phyloP scores from a whole-genome alignment of 2,329 filamentous ascomycete genomes.

The Gnomoniopsis smithogilvyi region DNA sequence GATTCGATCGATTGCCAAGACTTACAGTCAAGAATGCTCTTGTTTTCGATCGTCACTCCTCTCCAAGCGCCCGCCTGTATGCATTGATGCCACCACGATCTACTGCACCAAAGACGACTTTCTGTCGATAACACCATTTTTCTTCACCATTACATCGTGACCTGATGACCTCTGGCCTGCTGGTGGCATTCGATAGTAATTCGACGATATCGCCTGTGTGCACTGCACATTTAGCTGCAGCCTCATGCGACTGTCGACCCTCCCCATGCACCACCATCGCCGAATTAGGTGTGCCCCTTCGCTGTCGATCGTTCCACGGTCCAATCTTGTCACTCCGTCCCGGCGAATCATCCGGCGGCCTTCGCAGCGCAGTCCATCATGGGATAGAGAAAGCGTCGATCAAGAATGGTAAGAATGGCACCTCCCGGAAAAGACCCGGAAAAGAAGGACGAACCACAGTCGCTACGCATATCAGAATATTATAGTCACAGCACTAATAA shows the following conservation, averaged over 20 bases:
- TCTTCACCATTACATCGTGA: not conserved
- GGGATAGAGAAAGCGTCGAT: slow-evolving; percentile 3
- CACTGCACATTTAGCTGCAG: slow-evolving; percentile 8
- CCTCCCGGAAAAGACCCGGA: slow-evolving; percentile 1
- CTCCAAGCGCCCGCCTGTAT: not conserved
- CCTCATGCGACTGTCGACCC: not conserved
- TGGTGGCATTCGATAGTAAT: not conserved
- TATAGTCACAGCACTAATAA: not conserved
- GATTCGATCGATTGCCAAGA: too few relatives aligned
- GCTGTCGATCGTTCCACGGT: slow-evolving; percentile 15
- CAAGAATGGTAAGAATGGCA: slow-evolving; percentile 1
- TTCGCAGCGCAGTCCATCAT: slow-evolving; percentile 6
- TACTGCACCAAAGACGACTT: not conserved
- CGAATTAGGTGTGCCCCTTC: slow-evolving; percentile 10
- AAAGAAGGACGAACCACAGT: slow-evolving; percentile 1
- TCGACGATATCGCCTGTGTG: not conserved
- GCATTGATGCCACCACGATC: not conserved
- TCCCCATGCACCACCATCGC: slow-evolving; percentile 1
- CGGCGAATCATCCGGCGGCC: slow-evolving; percentile 11
- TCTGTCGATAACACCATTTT: not conserved
- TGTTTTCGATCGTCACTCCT: not conserved
- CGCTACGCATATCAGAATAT: not conserved
- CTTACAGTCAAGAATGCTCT: not conserved
- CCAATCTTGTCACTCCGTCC: slow-evolving; percentile 11
- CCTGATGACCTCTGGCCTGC: slow-evolving; percentile 5